Base-by-base conservation (phyloP, 2,329 filamentous ascomycete genomes). In the Didymella exigua region DNA sequence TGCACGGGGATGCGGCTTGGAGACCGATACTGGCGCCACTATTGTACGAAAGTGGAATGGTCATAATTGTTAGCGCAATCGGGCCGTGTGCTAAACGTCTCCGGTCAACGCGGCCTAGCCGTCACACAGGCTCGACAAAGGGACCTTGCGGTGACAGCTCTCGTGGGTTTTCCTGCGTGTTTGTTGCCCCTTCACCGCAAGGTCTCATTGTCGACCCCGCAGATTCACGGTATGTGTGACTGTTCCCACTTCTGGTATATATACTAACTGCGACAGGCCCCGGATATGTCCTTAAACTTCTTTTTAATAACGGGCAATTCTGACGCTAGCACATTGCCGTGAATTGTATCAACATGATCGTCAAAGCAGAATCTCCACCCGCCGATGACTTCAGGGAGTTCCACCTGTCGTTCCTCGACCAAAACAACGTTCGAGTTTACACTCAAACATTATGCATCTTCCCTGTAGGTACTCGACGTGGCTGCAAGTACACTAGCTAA, bases 381-480 rank as follows among this genome's bases (percentile, higher is more conserved):
- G 43, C 53, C 23, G 58, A 57, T 50, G 60, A 59, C n/a, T 56
- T 58, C 38, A 61, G 62, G 31, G 58, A 56, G 7, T 65, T 74
- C 49, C 62, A 72, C 46, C 62, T 74, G 8, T 69, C 69, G 14
- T 59, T 63, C 38, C 27, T 69, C 18, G 71, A 74, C 42, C 70
- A 74, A 34, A 70, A 69, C 43, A 63, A 64, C 10, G 69, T 70
- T 49, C 67, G 71, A 33, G 68, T 68, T 7, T 72, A 73, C 54
- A 71, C 65, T 11, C 70, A 68, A 37, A 67, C 65, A 9, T 58
- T 74, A 16, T 60, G 62, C 34, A 63, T 72, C 0, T 74, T 74
- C 33, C 69, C 70, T 4, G 65, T 67, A 47, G 42, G 63, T 54
- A n/a, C 14, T 33, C 13, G 16, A 14, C 5, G 19, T 30, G 5